These are phyloP conservation scores for Russula abietina DNA, from an alignment of 768 basidiomycete genomes.

Conservation along the genomic window DNA sequence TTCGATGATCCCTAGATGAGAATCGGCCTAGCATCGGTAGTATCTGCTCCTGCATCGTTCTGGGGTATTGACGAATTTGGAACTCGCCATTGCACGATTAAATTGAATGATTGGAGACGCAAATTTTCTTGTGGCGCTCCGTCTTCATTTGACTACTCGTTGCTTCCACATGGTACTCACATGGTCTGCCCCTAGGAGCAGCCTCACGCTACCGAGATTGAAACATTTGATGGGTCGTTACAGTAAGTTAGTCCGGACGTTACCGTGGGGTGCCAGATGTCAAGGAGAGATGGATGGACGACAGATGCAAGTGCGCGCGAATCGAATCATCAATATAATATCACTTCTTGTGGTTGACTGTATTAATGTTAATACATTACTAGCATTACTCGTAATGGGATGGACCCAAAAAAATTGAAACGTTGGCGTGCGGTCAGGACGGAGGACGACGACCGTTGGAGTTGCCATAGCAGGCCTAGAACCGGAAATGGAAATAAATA, in stretches of 20 bases:
- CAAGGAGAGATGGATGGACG: neutral
- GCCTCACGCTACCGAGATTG: neutral
- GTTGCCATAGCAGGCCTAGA: neutral
- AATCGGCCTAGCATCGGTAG: neutral
- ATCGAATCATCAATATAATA: conserved; percentile 10
- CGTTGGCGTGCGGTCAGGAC: neutral
- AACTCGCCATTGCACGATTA: neutral
- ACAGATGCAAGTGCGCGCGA: conserved; percentile 3
- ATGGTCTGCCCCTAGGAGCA: neutral
- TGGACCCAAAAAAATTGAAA: neutral
- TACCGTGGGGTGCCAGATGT: neutral
- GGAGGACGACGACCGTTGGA: neutral
- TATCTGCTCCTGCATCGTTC: neutral
- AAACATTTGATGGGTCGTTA: neutral
- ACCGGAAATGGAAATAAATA: neutral
- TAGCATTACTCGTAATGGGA: neutral
- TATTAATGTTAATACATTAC: neutral
- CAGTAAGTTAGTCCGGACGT: neutral
- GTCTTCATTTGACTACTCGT: neutral
- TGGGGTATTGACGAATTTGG: conserved; percentile 10
- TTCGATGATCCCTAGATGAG: neutral
- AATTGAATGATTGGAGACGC: neutral
- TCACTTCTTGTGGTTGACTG: neutral
- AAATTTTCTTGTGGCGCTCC: conserved; percentile 7
- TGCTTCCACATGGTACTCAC: neutral